Conservation (phyloP, 2,329 filamentous ascomycete species). For the Pestalotiopsis sp. region DNA sequence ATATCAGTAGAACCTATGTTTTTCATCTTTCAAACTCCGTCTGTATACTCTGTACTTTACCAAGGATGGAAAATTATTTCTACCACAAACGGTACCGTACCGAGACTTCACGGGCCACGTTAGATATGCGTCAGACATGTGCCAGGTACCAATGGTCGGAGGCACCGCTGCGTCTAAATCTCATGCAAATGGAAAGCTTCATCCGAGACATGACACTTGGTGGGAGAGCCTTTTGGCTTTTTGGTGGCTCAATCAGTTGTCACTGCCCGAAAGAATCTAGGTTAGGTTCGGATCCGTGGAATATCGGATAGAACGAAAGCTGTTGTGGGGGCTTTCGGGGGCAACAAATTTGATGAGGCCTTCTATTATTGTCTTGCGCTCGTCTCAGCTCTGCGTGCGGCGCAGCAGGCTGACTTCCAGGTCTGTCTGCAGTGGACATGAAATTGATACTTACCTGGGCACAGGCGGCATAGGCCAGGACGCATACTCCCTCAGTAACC, state of each 20-base stretch:
- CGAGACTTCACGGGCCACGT: neutral
- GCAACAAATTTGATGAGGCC: neutral
- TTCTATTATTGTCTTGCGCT: neutral
- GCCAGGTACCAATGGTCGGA: neutral
- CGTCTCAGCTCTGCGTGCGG: neutral
- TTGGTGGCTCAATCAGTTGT: neutral
- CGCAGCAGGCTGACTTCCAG: neutral
- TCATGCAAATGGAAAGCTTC: neutral
- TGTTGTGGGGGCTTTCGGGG: neutral
- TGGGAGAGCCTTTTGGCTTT: neutral
- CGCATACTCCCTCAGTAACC: neutral
- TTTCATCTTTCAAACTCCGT: no score
- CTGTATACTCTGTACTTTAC: neutral
- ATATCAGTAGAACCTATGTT: no score
- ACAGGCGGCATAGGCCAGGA: neutral
- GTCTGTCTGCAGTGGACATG: neutral
- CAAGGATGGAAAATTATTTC: neutral
- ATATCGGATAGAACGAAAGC: neutral
- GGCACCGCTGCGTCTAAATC: neutral
- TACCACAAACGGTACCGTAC: neutral
- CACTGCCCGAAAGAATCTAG: neutral
- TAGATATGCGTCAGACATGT: neutral
- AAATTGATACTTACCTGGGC: neutral
- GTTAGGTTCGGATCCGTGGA: neutral
- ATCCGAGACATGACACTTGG: neutral